These are phyloP conservation scores for Pyrenophora graminea DNA, from an alignment of 2,329 filamentous ascomycete genomes.

Conservation along the genomic window DNA sequence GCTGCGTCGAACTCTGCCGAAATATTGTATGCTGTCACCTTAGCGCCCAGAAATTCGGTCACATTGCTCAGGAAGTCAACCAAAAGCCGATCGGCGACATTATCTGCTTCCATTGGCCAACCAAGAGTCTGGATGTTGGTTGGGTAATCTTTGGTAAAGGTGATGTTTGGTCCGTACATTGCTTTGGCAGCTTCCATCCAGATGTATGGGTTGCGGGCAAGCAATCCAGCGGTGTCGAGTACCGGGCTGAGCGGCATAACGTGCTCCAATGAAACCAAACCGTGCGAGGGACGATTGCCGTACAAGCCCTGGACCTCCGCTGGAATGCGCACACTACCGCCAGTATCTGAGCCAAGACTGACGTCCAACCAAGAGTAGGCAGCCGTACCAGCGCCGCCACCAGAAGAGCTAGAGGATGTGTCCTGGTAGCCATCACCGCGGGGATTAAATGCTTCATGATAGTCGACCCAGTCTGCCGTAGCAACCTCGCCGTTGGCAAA, in stretches of 20 bases:
- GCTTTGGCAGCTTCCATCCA: constrained; percentile 52
- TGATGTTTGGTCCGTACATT: constrained; percentile 53
- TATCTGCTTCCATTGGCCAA: constrained; percentile 47
- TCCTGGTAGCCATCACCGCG: constrained; percentile 53
- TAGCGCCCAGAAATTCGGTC: constrained; percentile 49
- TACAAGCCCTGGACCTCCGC: constrained; percentile 55
- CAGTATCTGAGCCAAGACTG: constrained; percentile 56
- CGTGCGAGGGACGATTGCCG: constrained; percentile 56
- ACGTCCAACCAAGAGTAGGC: constrained; percentile 57
- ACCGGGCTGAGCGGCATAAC: constrained; percentile 56
- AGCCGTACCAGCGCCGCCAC: constrained; percentile 51
- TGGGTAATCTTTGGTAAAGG: constrained; percentile 48
- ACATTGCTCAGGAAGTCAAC: constrained; percentile 52
- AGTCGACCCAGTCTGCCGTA: constrained; percentile 57
- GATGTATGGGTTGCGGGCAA: constrained; percentile 51
- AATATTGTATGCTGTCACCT: constrained; percentile 44
- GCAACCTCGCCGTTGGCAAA: constrained; percentile 53
- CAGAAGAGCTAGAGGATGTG: constrained; percentile 54
- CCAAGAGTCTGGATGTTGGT: constrained; percentile 48
- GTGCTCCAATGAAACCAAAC: constrained; percentile 52
- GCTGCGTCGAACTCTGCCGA: constrained; percentile 44
- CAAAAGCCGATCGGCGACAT: constrained; percentile 43
- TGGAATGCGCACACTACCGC: constrained; percentile 56
- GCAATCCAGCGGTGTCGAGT: constrained; percentile 54
- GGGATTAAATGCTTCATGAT: constrained; percentile 51